Conservation (phyloP, 2,329 filamentous ascomycete species). For the Fusarium sp. region DNA sequence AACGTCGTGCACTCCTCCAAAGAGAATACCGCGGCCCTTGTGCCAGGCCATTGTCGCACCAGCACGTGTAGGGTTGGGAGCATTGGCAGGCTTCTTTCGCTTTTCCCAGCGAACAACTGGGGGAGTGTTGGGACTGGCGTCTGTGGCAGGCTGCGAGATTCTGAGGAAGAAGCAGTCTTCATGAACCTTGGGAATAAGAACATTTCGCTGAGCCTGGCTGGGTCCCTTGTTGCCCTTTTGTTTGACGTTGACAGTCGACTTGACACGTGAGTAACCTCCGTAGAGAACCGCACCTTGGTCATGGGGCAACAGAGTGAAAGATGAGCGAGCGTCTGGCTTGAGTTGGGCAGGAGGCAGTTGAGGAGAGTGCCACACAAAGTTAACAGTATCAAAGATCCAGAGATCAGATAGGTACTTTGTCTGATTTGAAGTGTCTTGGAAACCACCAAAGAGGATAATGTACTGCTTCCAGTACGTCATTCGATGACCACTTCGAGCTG, state of each 20-base stretch:
- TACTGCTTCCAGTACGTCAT: slow-evolving; percentile 99
- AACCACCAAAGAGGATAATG: slow-evolving; percentile 93
- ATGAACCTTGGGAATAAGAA: slow-evolving; percentile 87
- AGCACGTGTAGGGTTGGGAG: slow-evolving; percentile 82
- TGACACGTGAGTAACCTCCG: slow-evolving; percentile 93
- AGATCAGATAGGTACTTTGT: slow-evolving; percentile 94
- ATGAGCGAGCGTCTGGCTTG: slow-evolving; percentile 90
- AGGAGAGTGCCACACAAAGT: slow-evolving; percentile 85
- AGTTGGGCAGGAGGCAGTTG: slow-evolving; percentile 78
- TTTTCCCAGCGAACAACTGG: slow-evolving; percentile 90
- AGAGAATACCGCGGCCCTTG: slow-evolving; percentile 90
- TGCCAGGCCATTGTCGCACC: slow-evolving; percentile 95
- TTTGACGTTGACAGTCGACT: slow-evolving; percentile 72
- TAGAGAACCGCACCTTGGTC: slow-evolving; percentile 90
- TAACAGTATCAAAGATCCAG: slow-evolving; percentile 94
- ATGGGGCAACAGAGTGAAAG: slow-evolving; percentile 90
- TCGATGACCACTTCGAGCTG: slow-evolving; percentile 88
- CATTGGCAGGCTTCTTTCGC: slow-evolving; percentile 90
- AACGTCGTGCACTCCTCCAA: slow-evolving; percentile 94
- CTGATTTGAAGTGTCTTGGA: slow-evolving; percentile 94
- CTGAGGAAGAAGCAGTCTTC: slow-evolving; percentile 95
- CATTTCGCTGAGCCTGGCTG: slow-evolving; percentile 71
- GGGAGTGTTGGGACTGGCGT: slow-evolving; percentile 70
- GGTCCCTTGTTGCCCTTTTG: slow-evolving; percentile 62
- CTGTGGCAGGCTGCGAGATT: slow-evolving; percentile 75